A percentile compares a stretch with the other conserved stretches of the same genome.
Evolutionary conservation across 306 rosid genomes (phyloP).

Genomic region (Dryas octopetala): DNA sequence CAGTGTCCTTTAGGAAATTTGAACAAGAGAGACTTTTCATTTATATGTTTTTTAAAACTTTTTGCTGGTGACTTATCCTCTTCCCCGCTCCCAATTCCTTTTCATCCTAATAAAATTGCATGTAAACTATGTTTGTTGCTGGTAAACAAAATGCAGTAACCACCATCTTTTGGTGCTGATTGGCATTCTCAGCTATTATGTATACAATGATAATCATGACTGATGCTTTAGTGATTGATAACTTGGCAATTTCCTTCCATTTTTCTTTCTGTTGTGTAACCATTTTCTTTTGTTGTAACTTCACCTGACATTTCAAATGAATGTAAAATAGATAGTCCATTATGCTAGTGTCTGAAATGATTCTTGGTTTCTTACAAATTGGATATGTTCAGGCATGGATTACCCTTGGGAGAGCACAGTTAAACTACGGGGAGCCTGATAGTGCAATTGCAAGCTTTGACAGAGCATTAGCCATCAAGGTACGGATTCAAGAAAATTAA

Average conservation of each 20-base stretch:
- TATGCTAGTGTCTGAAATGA: constrained; percentile 2
- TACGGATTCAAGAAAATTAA: constrained; percentile 28
- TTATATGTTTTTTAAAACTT: background rate
- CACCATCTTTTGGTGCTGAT: background rate
- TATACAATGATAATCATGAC: background rate
- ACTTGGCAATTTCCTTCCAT: background rate
- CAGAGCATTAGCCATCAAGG: constrained; percentile 77
- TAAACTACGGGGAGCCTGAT: constrained; percentile 93
- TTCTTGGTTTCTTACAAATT: constrained; percentile 11
- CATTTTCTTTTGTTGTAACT: background rate
- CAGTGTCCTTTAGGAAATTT: background rate
- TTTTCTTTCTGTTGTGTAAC: background rate
- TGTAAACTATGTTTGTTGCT: background rate
- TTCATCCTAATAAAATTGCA: background rate
- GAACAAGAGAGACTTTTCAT: background rate
- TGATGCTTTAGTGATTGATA: constrained; percentile 5
- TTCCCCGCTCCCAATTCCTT: background rate
- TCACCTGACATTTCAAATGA: background rate
- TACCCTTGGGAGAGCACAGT: constrained; percentile 92
- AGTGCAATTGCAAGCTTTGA: constrained; percentile 80
- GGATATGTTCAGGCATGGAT: constrained; percentile 71
- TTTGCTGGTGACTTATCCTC: background rate
- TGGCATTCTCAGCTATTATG: background rate
- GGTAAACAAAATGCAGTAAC: background rate
- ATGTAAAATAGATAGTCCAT: constrained; percentile 9